A percentile compares a stretch with the other conserved stretches of the same genome.
These are phyloP conservation scores for Citeromyces matritensis DNA, from an alignment of 805 yeast genomes.

Conservation along the genomic window DNA sequence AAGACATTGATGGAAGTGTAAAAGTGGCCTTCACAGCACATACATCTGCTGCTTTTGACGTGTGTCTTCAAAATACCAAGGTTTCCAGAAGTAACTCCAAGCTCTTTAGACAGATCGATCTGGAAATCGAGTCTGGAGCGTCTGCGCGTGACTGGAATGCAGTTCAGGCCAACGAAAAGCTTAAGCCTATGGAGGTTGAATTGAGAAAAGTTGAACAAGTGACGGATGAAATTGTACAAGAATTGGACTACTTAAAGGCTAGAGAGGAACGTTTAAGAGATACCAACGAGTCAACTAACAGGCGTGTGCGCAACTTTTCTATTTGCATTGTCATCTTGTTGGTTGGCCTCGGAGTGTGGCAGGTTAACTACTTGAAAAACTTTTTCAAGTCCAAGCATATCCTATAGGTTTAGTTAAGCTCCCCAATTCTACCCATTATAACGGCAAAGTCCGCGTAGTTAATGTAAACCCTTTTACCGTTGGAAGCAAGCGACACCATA, in stretches of 20 bases:
- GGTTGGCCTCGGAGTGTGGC: constrained; percentile 80
- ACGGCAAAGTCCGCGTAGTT: constrained; percentile 30
- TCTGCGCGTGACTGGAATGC: constrained; percentile 98
- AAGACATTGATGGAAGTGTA: constrained; percentile 57
- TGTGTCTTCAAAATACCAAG: constrained; percentile 68
- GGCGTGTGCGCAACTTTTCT: constrained; percentile 83
- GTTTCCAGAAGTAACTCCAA: constrained; percentile 23
- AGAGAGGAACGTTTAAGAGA: constrained; percentile 92
- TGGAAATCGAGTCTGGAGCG: constrained; percentile 91
- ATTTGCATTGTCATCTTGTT: constrained; percentile 52
- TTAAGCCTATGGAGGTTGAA: constrained; percentile 86
- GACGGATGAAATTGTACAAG: constrained; percentile 67
- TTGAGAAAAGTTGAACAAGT: constrained; percentile 77
- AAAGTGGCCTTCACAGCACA: constrained; percentile 79
- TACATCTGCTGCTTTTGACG: constrained; percentile 72
- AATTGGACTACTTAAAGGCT: constrained; percentile 66
- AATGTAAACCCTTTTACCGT: constrained; percentile 18
- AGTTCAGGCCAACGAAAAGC: constrained; percentile 80
- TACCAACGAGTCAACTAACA: constrained; percentile 92
- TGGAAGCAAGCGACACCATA: constrained; percentile 27
- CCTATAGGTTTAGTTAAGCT: constrained; percentile 23
- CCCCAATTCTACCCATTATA: constrained; percentile 31
- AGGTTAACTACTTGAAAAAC: constrained; percentile 79
- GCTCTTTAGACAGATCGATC: constrained; percentile 58
- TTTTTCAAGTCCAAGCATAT: constrained; percentile 83